Evolutionary conservation across 1,139 yeast genomes (phyloP), one percentile per base, ranked within the genome.

Genomic region (Taphrina betulina): DNA sequence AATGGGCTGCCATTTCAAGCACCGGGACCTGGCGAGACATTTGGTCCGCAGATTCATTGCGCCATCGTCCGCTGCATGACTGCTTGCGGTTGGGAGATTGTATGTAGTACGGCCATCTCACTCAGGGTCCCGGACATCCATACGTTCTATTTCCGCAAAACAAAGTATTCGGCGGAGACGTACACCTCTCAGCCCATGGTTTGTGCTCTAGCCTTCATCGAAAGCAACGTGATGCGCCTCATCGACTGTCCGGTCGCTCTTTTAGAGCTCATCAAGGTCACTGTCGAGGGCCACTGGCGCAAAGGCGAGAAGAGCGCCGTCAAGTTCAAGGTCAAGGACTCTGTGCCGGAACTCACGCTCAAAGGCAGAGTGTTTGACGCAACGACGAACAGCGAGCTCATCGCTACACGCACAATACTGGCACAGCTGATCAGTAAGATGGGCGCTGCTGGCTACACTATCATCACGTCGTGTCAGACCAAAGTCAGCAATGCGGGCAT

Each of bases 1-100:
- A 31, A 50, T 14, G 54, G 46, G 5, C 26, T n/a, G 2, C 54
- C 54, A 1, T 50, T 50, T 46, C 19, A 24, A 14, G 46, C 46
- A 3, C 44, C 36, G 5, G 54, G 54, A 17, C 45, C 44, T 5
- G 54, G 44, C 23, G 44, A 38, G 40, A 41, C 20, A 14, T 34
- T 22, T 12, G 54, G 54, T 5, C 46, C 44, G 4, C 54, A 35
- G 16, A 31, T 50, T 2, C 36, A 41, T 24, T 40, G 36, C 12
- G 54, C 54, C n/a, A 41, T 50, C 24, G 19, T 50, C 16, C 29
- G 54, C 26, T 50, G 54, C 35, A 50, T 50, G 54, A 14, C 40
- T 22, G 22, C 23, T 12, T 38, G 45, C 40, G 54, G 54, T 12
- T 50, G 54, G 54, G 38, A 38, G 8, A 19, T 50, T 19, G 37